These are phyloP conservation scores for Solanum pimpinellifolium DNA, from an alignment of 257 asterid species.

Conservation along the genomic window DNA sequence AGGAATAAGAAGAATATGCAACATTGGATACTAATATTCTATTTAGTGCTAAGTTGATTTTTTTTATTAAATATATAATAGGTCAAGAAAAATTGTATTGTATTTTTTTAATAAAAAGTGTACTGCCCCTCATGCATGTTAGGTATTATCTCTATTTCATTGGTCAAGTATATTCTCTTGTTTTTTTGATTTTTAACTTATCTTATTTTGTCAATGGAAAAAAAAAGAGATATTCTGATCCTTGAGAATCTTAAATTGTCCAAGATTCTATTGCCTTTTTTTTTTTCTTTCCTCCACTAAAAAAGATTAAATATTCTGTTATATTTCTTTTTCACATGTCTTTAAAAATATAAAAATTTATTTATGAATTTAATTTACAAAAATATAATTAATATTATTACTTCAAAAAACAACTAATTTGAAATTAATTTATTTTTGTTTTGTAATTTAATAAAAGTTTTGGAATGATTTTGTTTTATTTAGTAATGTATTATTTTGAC, in stretches of 20 bases:
- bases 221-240: constrained; percentile 13
- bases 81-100: constrained; percentile 17
- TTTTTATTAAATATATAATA: constrained; percentile 9
- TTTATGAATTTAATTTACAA: too few relatives aligned
- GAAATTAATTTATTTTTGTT: too few relatives aligned
- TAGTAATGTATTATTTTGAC: background rate
- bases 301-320: background rate
- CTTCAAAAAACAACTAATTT: background rate
- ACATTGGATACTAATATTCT: background rate
- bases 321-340: background rate
- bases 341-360: too few relatives aligned
- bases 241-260: constrained; percentile 30
- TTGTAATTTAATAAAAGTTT: too few relatives aligned
- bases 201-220: constrained; percentile 4
- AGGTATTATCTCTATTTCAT: background rate
- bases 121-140: background rate
- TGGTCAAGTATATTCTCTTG: constrained; percentile 22
- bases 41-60: background rate
- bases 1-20: constrained; percentile 21
- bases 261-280: constrained; percentile 11
- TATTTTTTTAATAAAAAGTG: background rate
- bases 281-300: background rate
- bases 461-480: background rate
- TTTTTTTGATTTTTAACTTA: background rate
- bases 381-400: too few relatives aligned